phyloP scores from a whole-genome alignment of 257 asterid species.

The Penstemon eatonii region DNA sequence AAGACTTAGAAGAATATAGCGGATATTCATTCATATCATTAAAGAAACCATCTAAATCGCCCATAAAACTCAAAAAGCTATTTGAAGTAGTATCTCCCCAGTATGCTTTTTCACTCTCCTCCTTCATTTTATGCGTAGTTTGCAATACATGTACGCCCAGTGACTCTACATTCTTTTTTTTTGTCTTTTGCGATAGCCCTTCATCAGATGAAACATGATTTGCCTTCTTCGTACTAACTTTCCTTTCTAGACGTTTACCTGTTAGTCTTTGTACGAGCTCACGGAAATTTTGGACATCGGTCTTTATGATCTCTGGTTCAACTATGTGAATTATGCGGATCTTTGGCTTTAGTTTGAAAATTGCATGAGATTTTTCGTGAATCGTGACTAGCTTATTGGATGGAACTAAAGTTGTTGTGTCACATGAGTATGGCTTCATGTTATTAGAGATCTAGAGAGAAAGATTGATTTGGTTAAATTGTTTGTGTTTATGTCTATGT shows the following conservation, averaged over 20 bases:
- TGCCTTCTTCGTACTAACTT: conserved; percentile 15
- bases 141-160: conserved; percentile 25
- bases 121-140: conserved; percentile 35
- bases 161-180: conserved; percentile 30
- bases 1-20: conserved; percentile 40
- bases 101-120: conserved; percentile 38
- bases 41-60: conserved; percentile 47
- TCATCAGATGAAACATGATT: conserved; percentile 10
- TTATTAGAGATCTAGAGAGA: conserved; percentile 19
- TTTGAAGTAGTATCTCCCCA: conserved; percentile 31
- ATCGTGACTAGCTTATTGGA: conserved; percentile 33
- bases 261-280: conserved; percentile 75
- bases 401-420: conserved; percentile 29
- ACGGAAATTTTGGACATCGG: conserved; percentile 58
- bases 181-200: conserved; percentile 23
- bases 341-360: conserved; percentile 56
- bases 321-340: conserved; percentile 71
- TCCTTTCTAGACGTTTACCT: conserved; percentile 46
- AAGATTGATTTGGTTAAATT: neutral
- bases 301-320: conserved; percentile 66
- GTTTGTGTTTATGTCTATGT: conserved; percentile 12
- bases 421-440: conserved; percentile 40
- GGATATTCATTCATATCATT: conserved; percentile 43
- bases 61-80: conserved; percentile 38
- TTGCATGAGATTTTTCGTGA: conserved; percentile 40